These are phyloP conservation scores for Cynara cardunculus DNA, from an alignment of 129 eudicot species.

Conservation along the genomic window DNA sequence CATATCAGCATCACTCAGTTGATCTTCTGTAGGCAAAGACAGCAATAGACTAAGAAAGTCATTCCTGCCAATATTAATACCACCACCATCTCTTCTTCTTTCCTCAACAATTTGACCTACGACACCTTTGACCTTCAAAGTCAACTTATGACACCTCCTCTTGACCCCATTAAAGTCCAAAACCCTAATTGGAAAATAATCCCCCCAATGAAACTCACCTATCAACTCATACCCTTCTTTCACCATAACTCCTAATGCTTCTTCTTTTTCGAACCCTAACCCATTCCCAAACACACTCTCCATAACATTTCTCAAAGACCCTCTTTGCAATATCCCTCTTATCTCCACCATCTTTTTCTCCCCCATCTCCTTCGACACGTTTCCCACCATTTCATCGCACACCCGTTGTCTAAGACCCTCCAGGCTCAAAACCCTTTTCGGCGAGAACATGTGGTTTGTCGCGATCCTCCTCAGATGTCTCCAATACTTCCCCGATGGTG, in stretches of 20 bases:
- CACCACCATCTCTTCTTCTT: conserved; percentile 39
- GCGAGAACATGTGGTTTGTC: conserved; percentile 62
- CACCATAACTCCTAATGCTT: conserved; percentile 59
- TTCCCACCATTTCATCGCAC: conserved; percentile 41
- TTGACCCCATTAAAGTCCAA: conserved; percentile 65
- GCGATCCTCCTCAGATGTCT: conserved; percentile 58
- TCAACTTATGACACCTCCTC: conserved; percentile 66
- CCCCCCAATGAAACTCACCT: conserved; percentile 68
- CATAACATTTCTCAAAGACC: conserved; percentile 56
- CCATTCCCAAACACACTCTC: conserved; percentile 79
- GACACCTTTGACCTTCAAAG: conserved; percentile 43
- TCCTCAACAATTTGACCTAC: conserved; percentile 49
- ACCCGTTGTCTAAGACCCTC: conserved; percentile 51
- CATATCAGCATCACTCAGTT: conserved; percentile 58
- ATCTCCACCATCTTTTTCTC: conserved; percentile 47
- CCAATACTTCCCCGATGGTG: conserved; percentile 72
- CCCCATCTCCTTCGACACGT: conserved; percentile 42
- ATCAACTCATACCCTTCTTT: conserved; percentile 80
- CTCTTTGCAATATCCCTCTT: conserved; percentile 53
- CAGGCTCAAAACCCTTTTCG: conserved; percentile 52
- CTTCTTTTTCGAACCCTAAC: conserved; percentile 43
- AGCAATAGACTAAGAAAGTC: conserved; percentile 76
- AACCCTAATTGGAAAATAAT: conserved; percentile 58
- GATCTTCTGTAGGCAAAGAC: conserved; percentile 73
- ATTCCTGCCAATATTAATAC: conserved; percentile 20